Percentiles rank a stretch among this genome's conserved stretches.
Conservation (phyloP, 345 rosid species). For the Geranium brycei region DNA sequence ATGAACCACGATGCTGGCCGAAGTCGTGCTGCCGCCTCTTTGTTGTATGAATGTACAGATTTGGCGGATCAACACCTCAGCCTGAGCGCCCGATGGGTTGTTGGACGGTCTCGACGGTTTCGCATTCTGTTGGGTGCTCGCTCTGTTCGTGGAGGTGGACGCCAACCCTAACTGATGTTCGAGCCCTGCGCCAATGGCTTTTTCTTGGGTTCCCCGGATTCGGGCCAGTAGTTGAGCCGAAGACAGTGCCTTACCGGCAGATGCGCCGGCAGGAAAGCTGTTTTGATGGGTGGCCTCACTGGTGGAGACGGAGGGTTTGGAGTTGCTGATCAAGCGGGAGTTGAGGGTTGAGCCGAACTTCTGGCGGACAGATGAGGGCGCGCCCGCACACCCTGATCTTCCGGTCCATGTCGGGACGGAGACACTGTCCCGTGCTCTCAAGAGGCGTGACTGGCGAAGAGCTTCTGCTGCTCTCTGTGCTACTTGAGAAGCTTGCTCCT, state of each 20-base stretch:
- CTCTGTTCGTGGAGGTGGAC: slow-evolving; percentile 27
- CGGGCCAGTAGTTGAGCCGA: slow-evolving; percentile 67
- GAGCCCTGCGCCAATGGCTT: slow-evolving; percentile 54
- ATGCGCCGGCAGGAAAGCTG: slow-evolving; percentile 57
- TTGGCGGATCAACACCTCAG: slow-evolving; percentile 66
- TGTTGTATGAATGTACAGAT: slow-evolving; percentile 73
- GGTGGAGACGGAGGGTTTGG: slow-evolving; percentile 22
- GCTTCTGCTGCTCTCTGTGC: slow-evolving; percentile 97
- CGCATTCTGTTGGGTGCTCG: slow-evolving; percentile 8
- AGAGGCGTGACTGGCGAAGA: slow-evolving; percentile 68
- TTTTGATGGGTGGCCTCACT: slow-evolving; percentile 21
- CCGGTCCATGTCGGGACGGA: slow-evolving; percentile 96
- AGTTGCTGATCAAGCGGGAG: slow-evolving; percentile 25
- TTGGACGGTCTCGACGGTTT: slow-evolving; percentile 27
- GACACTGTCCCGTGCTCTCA: slow-evolving; percentile 64
- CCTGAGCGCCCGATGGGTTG: slow-evolving; percentile 30
- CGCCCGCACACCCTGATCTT: slow-evolving; percentile 83
- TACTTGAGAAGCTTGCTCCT: slow-evolving; percentile 82
- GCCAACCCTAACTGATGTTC: slow-evolving; percentile 24
- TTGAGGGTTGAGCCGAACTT: slow-evolving; percentile 65
- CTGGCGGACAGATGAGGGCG: slow-evolving; percentile 53
- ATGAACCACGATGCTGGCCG: slow-evolving; percentile 56
- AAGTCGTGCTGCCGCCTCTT: slow-evolving; percentile 58
- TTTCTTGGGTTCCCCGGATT: slow-evolving; percentile 66
- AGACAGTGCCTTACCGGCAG: slow-evolving; percentile 75